Percentiles rank a stretch among this genome's conserved stretches.
phyloP scores from a whole-genome alignment of 805 yeast genomes.

The Starmerella apis region DNA sequence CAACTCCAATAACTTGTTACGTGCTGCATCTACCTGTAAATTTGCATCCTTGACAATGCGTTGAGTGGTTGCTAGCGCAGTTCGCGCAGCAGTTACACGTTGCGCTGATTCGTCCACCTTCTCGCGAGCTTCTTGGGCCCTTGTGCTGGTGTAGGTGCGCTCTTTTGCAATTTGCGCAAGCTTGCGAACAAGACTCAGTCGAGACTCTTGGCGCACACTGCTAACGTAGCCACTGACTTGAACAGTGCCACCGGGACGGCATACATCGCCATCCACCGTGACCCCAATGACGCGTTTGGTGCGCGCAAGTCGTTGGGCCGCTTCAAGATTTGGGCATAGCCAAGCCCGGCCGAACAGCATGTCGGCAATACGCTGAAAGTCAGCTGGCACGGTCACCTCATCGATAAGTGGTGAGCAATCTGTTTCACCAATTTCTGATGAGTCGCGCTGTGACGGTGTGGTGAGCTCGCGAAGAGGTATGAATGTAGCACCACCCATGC shows the following conservation, averaged over 20 bases:
- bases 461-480: constrained; percentile 74
- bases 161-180: neutral
- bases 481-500: constrained; percentile 70
- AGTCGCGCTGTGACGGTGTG: constrained; percentile 11
- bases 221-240: neutral
- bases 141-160: neutral
- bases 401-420: constrained; percentile 56
- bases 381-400: constrained; percentile 7
- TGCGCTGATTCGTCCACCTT: neutral
- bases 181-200: neutral
- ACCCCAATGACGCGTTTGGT: constrained; percentile 55
- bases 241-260: constrained; percentile 71
- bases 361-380: constrained; percentile 52
- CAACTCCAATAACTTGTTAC: neutral
- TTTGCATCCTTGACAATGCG: neutral
- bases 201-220: neutral
- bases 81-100: neutral
- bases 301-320: constrained; percentile 8
- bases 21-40: neutral
- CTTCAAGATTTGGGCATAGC: constrained; percentile 56
- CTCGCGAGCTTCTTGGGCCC: neutral
- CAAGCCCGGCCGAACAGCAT: constrained; percentile 76
- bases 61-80: neutral
- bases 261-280: constrained; percentile 86
- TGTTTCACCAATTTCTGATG: constrained; percentile 3